phyloP scores from a whole-genome alignment of 495 filamentous ascomycete genomes.

The Daldinia loculata region DNA sequence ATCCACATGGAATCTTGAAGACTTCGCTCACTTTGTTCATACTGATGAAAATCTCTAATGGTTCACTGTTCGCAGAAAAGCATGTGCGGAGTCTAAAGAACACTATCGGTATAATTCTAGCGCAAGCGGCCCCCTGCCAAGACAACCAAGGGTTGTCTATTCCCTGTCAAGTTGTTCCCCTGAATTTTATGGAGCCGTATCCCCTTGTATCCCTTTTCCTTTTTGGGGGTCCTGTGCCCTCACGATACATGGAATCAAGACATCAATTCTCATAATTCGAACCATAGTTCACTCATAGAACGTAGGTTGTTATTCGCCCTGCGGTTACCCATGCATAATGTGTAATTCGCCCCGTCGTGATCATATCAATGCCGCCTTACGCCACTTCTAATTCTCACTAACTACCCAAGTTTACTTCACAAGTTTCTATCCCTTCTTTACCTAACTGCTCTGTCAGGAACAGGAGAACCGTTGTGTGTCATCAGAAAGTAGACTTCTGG shows the following conservation, averaged over 20 bases:
- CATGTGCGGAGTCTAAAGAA: not conserved
- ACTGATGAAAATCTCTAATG: slow-evolving; percentile 1
- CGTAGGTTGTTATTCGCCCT: slow-evolving; percentile 4
- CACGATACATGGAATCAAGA: slow-evolving; percentile 6
- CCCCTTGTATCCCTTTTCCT: slow-evolving; percentile 5
- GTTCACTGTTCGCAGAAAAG: slow-evolving; percentile 9
- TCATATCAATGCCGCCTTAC: slow-evolving; percentile 34
- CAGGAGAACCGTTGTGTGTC: slow-evolving; percentile 19
- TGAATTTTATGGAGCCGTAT: slow-evolving; percentile 34
- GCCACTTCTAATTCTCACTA: slow-evolving; percentile 8
- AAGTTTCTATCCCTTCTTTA: slow-evolving; percentile 13
- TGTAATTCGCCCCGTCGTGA: slow-evolving; percentile 21
- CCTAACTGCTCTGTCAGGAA: slow-evolving; percentile 17
- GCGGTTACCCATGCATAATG: slow-evolving; percentile 28
- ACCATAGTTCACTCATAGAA: slow-evolving; percentile 2
- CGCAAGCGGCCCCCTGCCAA: slow-evolving; percentile 36
- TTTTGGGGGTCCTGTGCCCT: not conserved
- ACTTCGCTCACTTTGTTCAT: not conserved
- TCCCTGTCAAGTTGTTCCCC: slow-evolving; percentile 34
- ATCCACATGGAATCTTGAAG: not conserved
- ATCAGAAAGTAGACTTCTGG: slow-evolving; percentile 21
- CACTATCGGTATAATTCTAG: not conserved
- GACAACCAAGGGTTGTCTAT: slow-evolving; percentile 15
- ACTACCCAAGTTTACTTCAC: not conserved
- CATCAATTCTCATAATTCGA: slow-evolving; percentile 32